Percentiles rank a stretch among this genome's conserved stretches.
These are phyloP conservation scores for Hylodesmum podocarpum DNA, from an alignment of 306 rosid genomes.

Conservation along the genomic window DNA sequence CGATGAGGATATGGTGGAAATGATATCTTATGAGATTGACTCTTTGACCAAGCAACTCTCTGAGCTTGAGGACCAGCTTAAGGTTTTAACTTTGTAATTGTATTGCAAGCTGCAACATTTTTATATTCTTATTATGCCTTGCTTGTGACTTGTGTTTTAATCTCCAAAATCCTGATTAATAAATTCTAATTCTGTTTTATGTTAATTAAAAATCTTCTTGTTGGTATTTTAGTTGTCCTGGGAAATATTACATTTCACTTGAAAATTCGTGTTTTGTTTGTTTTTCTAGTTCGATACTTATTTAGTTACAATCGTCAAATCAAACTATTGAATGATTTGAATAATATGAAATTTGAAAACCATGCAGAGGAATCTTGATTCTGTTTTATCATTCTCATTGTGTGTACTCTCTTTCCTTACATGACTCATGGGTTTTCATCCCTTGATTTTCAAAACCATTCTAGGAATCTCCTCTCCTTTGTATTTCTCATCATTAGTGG, in stretches of 20 bases:
- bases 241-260: neutral
- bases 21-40: conserved; percentile 70
- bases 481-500: neutral
- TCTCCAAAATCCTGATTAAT: neutral
- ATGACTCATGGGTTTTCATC: neutral
- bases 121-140: conserved; percentile 11
- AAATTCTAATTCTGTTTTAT: neutral
- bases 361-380: neutral
- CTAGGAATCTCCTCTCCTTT: conserved; percentile 3
- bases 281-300: conserved; percentile 8
- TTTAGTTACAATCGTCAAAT: neutral
- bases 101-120: conserved; percentile 16
- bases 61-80: conserved; percentile 73
- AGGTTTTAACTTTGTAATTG: conserved; percentile 42
- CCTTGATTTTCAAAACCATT: conserved; percentile 5
- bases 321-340: conserved; percentile 3
- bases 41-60: conserved; percentile 65
- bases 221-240: neutral
- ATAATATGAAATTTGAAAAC: conserved; percentile 22
- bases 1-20: conserved; percentile 90
- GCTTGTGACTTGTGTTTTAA: conserved; percentile 13
- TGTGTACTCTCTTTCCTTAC: conserved; percentile 13
- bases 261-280: conserved; percentile 23
- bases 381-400: conserved; percentile 1
- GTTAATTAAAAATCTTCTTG: neutral